Conservation (phyloP, 2,329 filamentous ascomycete genomes). For the Neofusicoccum ribis region DNA sequence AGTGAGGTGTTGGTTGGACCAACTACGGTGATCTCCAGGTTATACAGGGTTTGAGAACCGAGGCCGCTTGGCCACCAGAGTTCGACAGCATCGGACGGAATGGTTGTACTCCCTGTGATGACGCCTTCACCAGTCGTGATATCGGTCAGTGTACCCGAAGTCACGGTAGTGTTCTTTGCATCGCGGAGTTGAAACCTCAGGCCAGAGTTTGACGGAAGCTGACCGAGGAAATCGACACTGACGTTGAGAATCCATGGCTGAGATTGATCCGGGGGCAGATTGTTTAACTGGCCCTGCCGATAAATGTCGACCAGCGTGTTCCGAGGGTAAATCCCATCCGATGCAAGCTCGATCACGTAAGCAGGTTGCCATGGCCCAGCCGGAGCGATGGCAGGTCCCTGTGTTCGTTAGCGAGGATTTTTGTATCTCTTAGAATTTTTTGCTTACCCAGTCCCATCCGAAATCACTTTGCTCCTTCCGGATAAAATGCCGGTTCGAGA, state of each 20-base stretch:
- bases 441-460: slow-evolving; percentile 55
- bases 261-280: slow-evolving; percentile 57
- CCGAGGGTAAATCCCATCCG: slow-evolving; percentile 47
- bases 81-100: slow-evolving; percentile 49
- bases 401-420: background rate
- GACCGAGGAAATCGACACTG: slow-evolving; percentile 59
- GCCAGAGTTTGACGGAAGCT: slow-evolving; percentile 43
- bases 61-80: slow-evolving; percentile 64
- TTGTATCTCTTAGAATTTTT: background rate
- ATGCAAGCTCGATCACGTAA: slow-evolving; percentile 54
- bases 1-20: slow-evolving; percentile 39
- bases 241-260: slow-evolving; percentile 63
- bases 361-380: slow-evolving; percentile 64
- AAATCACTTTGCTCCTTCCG: slow-evolving; percentile 65
- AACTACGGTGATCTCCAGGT: slow-evolving; percentile 52
- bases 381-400: slow-evolving; percentile 61
- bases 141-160: slow-evolving; percentile 41
- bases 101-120: slow-evolving; percentile 51
- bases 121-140: slow-evolving; percentile 42
- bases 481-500: slow-evolving; percentile 56
- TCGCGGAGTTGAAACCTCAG: slow-evolving; percentile 53
- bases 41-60: slow-evolving; percentile 60
- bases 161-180: slow-evolving; percentile 40
- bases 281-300: slow-evolving; percentile 58
- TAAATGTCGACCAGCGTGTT: slow-evolving; percentile 62